Evolutionary conservation across 345 rosid species (phyloP), one percentile per base, ranked within the genome.

Genomic region (Eucalyptus urophylla): DNA sequence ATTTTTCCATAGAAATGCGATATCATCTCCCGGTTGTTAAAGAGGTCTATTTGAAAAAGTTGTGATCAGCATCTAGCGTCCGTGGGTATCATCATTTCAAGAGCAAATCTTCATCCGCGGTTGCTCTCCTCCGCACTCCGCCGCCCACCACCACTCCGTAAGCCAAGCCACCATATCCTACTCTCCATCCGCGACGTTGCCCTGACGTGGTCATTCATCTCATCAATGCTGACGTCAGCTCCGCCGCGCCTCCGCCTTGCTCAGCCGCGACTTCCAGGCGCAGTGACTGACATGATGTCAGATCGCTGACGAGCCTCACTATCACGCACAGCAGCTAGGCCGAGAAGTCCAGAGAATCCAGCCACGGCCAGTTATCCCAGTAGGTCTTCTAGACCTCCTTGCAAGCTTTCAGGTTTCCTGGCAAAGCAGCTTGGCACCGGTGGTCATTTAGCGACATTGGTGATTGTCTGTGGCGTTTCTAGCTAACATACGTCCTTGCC

Each of bases 281-380:
- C 67, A 60, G 67, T 0, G 67, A 60, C 31, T 0, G 1, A 11
- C 67, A 0, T 0, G 8, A 27, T 1, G 15, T 60, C 31, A 3
- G 15, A 0, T 11, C 0, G 8, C 67, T 60, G 67, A 60, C 31
- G 0, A 60, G 4, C n/a, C 67, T 60, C 0, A 1, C 31, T 0
- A 58, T 58, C 65, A 1, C 27, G 65, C 65, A 10, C 65, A 60
- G 67, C 67, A 25, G 67, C 67, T 60, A 0, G 31, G 31, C 31
- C 15, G 14, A 60, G 67, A 60, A 60, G 67, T 60, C 67, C 0
- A 0, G 31, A 2, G 8, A 60, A 60, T 60, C 67, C 31, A 0
- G 31, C 31, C 31, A 12, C 67, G 15, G 31, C 67, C 31, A 60
- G 8, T 60, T 27, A 25, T 3, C 31, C 14, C 67, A 60, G 31